Evolutionary conservation across 2,329 filamentous ascomycete species (phyloP).

Genomic region (Ophiostoma perfectum): DNA sequence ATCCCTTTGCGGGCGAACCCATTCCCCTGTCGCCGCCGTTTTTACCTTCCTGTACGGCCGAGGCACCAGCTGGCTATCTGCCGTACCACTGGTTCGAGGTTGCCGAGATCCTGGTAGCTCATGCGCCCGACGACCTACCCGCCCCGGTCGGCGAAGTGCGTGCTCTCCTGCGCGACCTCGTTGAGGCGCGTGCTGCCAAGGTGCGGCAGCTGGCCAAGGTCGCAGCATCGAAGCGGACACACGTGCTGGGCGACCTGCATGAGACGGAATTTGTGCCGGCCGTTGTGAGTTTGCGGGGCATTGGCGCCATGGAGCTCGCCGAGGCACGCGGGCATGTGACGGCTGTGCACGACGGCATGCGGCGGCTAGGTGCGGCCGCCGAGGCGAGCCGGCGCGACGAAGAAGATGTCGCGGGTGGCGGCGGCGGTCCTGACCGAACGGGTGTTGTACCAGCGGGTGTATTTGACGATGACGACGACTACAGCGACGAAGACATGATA

Average conservation of each 20-base stretch:
- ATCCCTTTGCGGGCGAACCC: constrained; percentile 18
- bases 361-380: constrained; percentile 73
- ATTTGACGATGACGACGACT: constrained; percentile 52
- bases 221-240: constrained; percentile 4
- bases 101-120: constrained; percentile 77
- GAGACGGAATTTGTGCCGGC: constrained; percentile 12
- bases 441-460: constrained; percentile 49
- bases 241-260: constrained; percentile 32
- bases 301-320: constrained; percentile 88
- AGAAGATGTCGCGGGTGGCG: constrained; percentile 53
- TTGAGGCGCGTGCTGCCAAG: constrained; percentile 86
- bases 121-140: constrained; percentile 74
- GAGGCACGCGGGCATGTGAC: constrained; percentile 79
- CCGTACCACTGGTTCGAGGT: constrained; percentile 97
- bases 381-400: constrained; percentile 73
- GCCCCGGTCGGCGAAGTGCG: constrained; percentile 66
- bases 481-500: constrained; percentile 49
- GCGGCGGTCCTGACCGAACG: constrained; percentile 41
- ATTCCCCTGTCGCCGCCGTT: constrained; percentile 64
- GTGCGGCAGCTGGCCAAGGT: constrained; percentile 58
- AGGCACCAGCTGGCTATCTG: constrained; percentile 62
- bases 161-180: constrained; percentile 69
- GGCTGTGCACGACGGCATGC: constrained; percentile 80
- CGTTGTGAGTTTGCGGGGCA: constrained; percentile 63
- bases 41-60: constrained; percentile 65